Evolutionary conservation across 208 protist genomes (phyloP), one percentile per base, ranked within the genome.

Genomic region (Phytomonas sp.): DNA sequence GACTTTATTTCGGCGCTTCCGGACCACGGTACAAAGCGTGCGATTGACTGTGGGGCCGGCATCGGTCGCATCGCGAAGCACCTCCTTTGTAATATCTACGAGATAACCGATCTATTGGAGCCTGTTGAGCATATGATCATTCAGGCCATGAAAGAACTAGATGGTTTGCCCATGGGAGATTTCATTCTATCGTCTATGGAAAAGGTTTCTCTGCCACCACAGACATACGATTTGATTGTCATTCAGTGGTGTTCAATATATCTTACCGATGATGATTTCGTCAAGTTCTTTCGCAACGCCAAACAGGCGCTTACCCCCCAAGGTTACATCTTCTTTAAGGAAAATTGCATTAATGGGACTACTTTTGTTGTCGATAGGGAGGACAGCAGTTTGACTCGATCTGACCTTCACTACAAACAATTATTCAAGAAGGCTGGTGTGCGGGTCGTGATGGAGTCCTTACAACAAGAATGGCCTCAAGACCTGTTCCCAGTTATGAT

Each of bases 181-280:
- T 94, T 94, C 64, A 91, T 94, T 42, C 72, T 86, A 5, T 76
- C 73, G 19, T 94, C 91, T 10, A 95, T 97, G 87, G 80, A 97
- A 70, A 91, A 69, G 23, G 80, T 74, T 4, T 69, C 66, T 67
- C 80, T 95, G 34, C 71, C 71, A 29, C 70, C 75, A 26, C 77
- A 82, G 31, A 90, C 75, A 42, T 97, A 97, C 80, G 88, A 95
- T 79, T 69, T 93, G 26, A 89, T 97, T 61, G 87, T 95, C 42
- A 94, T 97, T 66, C 94, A 97, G 79, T 97, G 94, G 92, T 77
- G 88, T n/a, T 86, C 86, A 52, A 96, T 95, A 65, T 97, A 97
- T 75, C 83, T 97, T 32, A 97, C 92, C 29, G 94, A 97, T 76
- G 82, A 80, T 30, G 91, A 97, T 78, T 95, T 97, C 76, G 81